Base-by-base conservation (phyloP, 805 yeast genomes). In the Candida easanensis region DNA sequence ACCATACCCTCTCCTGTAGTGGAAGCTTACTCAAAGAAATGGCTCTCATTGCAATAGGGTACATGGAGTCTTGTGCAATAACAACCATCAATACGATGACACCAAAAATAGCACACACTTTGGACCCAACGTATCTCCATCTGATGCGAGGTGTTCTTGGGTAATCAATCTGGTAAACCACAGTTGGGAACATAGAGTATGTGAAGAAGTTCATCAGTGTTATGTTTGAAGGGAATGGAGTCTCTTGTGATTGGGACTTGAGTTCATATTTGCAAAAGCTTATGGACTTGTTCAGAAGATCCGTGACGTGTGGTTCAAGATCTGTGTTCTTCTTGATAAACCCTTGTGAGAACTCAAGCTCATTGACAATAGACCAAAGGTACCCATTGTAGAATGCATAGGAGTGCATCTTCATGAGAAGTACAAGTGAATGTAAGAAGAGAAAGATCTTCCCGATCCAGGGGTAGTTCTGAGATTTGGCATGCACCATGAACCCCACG, bases 351-450 rank as follows among this genome's bases (percentile, higher is more conserved):
- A 69, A 74, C 3, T 69, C 53, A 34, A 83, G 65, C 56, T 86
- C 91, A 14, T 68, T 63, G 18, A 61, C 55, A 34, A 83, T 77
- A 26, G 62, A 66, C 89, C 95, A 87, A 46, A 93, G 66, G 60
- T 91, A 88, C 0, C 98, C 99, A 58, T 90, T 90, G 67, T 82
- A 93, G 57, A 86, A 89, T 2, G 88, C 88, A 61, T 82, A 93
- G 2, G 98, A 89, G 62, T 93, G 98, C 80, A 84, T 84, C 61
- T 93, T 93, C 99, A 93, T 93, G 53, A 95, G 61, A 51, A 89
- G 69, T 2, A 93, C 98, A 38, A 88, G 69, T 10, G 89, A 79
- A 60, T 93, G 99, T 39, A 93, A 68, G 46, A 88, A 76, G 49
- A 93, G 65, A 56, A 88, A 93, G 33, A 90, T 90, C 57, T 82